Evolutionary conservation across 192 early-diverging fungal genomes (phyloP), one percentile per base, ranked within the genome.

Genomic region (Rhizophagus clarus): DNA sequence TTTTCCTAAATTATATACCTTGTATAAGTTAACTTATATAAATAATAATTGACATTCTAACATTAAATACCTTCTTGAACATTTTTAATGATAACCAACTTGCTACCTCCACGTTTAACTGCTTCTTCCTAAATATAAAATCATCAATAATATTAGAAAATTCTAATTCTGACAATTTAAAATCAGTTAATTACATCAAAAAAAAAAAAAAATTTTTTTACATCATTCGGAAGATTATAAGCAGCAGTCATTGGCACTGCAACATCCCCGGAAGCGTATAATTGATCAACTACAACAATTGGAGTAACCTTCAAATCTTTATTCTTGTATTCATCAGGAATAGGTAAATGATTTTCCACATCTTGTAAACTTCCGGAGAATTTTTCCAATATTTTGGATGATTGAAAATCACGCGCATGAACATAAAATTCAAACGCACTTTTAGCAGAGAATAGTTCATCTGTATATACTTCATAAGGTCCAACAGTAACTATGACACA

Each of bases 181-280:
- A 26, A 14, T 9, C n/a, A 5, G 17, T 15, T n/a, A 32, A 31
- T 15, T n/a, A 32, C 0, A 17, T 31, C n/a, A 28, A 31, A n/a
- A 14, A n/a, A 11, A 12, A 28, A 31, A n/a, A 14, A n/a, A 11
- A 12, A 0, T 37, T 7, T 34, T 1, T 12, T 66, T 66, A 66
- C 92, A 72, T 94, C 92, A 77, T 94, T 94, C 17, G 93, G 93
- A 74, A 94, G 81, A 68, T 94, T 94, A 79, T 92, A 94, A 22
- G 93, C 93, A 1, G 93, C 91, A 0, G 91, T 92, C 89, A 92
- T 92, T 31, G 93, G 92, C 51, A 91, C 92, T 15, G 89, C 88
- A 28, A 90, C 91, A 79, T 93, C 93, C 67, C 93, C 91, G 28
- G 91, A 91, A 78, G 88, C 83, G 81, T 91, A 92, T 4, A 94